Evolutionary conservation across 2,329 filamentous ascomycete genomes (phyloP).

Genomic region (Xylaria hypoxylon): DNA sequence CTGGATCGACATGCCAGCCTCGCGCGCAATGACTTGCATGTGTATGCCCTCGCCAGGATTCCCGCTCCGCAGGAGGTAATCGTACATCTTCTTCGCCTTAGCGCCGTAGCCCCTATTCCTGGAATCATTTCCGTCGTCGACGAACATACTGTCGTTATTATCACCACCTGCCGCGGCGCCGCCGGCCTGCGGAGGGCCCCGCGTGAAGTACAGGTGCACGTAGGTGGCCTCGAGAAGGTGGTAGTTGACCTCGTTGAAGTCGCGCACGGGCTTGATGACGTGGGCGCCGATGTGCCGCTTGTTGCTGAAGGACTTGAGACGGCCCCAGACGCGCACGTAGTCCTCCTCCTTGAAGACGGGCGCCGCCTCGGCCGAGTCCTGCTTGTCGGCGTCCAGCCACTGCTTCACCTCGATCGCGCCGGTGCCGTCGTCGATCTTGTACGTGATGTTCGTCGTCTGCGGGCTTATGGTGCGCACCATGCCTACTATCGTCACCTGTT

Average conservation of each 20-base stretch:
- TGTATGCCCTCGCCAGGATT: slow-evolving; percentile 87
- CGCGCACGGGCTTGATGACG: slow-evolving; percentile 80
- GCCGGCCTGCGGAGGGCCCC: slow-evolving; percentile 62
- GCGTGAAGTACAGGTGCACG: slow-evolving; percentile 85
- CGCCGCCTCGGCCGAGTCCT: slow-evolving; percentile 56
- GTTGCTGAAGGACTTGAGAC: slow-evolving; percentile 84
- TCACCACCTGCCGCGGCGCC: slow-evolving; percentile 54
- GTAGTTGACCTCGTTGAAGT: slow-evolving; percentile 93
- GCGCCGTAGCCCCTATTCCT: slow-evolving; percentile 64
- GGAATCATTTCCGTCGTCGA: slow-evolving; percentile 57
- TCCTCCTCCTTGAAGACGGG: slow-evolving; percentile 75
- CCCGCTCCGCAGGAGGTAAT: slow-evolving; percentile 72
- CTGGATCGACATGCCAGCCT: slow-evolving; percentile 71
- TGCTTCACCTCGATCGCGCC: slow-evolving; percentile 91
- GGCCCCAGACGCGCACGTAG: slow-evolving; percentile 88
- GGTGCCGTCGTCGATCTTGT: slow-evolving; percentile 95
- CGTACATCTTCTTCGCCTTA: slow-evolving; percentile 76
- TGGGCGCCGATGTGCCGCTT: slow-evolving; percentile 85
- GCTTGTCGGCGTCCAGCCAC: slow-evolving; percentile 78
- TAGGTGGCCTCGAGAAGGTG: slow-evolving; percentile 91
- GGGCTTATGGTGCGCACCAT: slow-evolving; percentile 88
- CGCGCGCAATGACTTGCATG: slow-evolving; percentile 78
- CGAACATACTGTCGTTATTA: slow-evolving; percentile 66
- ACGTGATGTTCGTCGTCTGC: slow-evolving; percentile 92
- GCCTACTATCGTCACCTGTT: slow-evolving; percentile 85